Conservation (phyloP, 2,329 filamentous ascomycete species). For the Neonectria sp. region DNA sequence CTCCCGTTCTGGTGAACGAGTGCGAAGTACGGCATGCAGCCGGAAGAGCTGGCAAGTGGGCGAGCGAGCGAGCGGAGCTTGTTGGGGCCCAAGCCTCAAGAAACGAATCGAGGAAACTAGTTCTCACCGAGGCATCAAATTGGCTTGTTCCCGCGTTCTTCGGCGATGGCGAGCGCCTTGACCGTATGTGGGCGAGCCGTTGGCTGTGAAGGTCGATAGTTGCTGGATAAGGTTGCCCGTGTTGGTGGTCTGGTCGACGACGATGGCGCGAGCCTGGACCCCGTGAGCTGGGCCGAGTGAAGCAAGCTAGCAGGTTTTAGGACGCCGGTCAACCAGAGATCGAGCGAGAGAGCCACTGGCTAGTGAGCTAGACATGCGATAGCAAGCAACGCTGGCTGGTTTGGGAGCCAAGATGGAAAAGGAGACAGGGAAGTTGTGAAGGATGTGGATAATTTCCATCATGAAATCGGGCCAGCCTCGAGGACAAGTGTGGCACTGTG, state of each 20-base stretch:
- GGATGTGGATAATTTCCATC: conserved; percentile 8
- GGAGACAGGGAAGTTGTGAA: neutral
- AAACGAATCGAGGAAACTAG: too few relatives aligned
- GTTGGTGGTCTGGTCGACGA: neutral
- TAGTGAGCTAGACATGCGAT: neutral
- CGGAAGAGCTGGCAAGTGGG: too few relatives aligned
- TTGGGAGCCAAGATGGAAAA: neutral
- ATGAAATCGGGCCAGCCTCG: conserved; percentile 2
- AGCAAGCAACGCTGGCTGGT: conserved; percentile 2
- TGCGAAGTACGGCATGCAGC: neutral
- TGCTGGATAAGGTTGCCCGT: neutral
- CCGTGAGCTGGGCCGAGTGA: neutral
- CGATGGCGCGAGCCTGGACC: conserved; percentile 10
- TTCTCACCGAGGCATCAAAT: neutral
- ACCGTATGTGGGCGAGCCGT: neutral
- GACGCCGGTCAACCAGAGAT: conserved; percentile 3
- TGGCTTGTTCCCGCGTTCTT: neutral
- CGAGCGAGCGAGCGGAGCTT: too few relatives aligned
- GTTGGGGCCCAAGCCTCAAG: too few relatives aligned
- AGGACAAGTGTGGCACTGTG: neutral
- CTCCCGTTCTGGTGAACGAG: neutral
- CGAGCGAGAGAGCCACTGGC: conserved; percentile 5
- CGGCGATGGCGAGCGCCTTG: neutral
- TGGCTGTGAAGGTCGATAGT: neutral
- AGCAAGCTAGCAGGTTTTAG: conserved; percentile 11